Evolutionary conservation across 768 basidiomycete genomes (phyloP).

Genomic region (Dioszegia hungarica): DNA sequence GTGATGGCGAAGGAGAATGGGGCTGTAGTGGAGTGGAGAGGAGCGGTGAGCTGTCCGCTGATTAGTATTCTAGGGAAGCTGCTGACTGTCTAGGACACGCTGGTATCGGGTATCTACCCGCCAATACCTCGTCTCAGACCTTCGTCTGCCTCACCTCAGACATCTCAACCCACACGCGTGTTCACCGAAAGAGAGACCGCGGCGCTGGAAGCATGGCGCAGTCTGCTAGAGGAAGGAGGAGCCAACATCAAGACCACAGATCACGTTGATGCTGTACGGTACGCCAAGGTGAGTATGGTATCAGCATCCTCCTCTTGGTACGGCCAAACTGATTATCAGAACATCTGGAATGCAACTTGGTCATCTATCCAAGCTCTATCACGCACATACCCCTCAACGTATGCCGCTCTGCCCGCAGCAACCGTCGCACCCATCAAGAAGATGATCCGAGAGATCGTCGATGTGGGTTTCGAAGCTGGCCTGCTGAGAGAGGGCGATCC

Average conservation of each 20-base stretch:
- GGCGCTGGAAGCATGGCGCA: slow-evolving; percentile 20
- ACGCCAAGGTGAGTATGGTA: slow-evolving; percentile 18
- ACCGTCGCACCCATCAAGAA: slow-evolving; percentile 15
- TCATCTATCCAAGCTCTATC: slow-evolving; percentile 34
- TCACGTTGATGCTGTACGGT: slow-evolving; percentile 25
- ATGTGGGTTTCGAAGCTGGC: slow-evolving; percentile 33
- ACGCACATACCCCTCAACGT: slow-evolving; percentile 23
- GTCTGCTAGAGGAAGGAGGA: slow-evolving; percentile 30
- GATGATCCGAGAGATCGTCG: slow-evolving; percentile 36
- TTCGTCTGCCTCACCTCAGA: too few species aligned
- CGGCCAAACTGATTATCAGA: too few species aligned
- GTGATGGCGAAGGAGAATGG: slow-evolving; percentile 34
- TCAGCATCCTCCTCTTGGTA: too few species aligned
- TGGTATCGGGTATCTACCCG: slow-evolving; percentile 28
- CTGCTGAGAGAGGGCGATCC: slow-evolving; percentile 27
- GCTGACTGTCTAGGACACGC: slow-evolving; percentile 16
- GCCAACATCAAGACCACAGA: slow-evolving; percentile 20
- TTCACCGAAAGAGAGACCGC: slow-evolving; percentile 17
- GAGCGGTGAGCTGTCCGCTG: not conserved
- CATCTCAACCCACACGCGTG: not conserved
- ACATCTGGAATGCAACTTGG: slow-evolving; percentile 43
- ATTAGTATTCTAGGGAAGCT: not conserved
- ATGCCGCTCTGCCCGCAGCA: slow-evolving; percentile 4
- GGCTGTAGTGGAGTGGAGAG: slow-evolving; percentile 29
- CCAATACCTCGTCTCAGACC: slow-evolving; percentile 7